These are phyloP conservation scores for Dothideomycetes sp. DNA, from an alignment of 2,329 filamentous ascomycete genomes.

Conservation along the genomic window DNA sequence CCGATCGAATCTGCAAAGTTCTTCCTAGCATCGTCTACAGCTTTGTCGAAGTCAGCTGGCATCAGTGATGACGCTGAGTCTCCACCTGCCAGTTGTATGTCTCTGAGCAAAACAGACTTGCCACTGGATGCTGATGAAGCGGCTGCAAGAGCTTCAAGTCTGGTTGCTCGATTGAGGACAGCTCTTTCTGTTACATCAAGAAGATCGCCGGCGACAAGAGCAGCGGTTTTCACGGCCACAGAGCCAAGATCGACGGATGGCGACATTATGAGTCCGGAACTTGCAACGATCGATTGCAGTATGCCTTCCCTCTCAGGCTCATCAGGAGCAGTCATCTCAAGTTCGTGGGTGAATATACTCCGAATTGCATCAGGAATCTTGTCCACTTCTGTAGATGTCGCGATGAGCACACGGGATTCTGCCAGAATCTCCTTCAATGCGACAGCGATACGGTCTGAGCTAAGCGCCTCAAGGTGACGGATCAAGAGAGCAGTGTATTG, in stretches of 20 bases:
- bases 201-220: conserved; percentile 85
- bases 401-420: conserved; percentile 75
- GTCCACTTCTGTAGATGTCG: conserved; percentile 90
- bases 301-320: conserved; percentile 88
- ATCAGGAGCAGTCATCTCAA: conserved; percentile 87
- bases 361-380: conserved; percentile 86
- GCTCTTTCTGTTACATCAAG: conserved; percentile 92
- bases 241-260: conserved; percentile 74
- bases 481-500: conserved; percentile 79
- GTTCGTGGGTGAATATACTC: conserved; percentile 86
- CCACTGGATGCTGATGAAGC: conserved; percentile 30
- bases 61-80: conserved; percentile 68
- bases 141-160: conserved; percentile 63
- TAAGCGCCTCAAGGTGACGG: conserved; percentile 81
- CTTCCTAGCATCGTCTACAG: conserved; percentile 89
- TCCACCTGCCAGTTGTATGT: conserved; percentile 83
- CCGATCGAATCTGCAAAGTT: conserved; percentile 98
- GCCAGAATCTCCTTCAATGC: conserved; percentile 75
- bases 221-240: conserved; percentile 90
- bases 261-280: conserved; percentile 66
- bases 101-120: conserved; percentile 50
- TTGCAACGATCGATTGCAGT: conserved; percentile 65
- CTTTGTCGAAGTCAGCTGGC: conserved; percentile 78
- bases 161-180: conserved; percentile 62
- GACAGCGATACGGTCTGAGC: conserved; percentile 78